Evolutionary conservation across 805 yeast genomes (phyloP), one percentile per base, ranked within the genome.

Genomic region (Saturnispora zaruensis): DNA sequence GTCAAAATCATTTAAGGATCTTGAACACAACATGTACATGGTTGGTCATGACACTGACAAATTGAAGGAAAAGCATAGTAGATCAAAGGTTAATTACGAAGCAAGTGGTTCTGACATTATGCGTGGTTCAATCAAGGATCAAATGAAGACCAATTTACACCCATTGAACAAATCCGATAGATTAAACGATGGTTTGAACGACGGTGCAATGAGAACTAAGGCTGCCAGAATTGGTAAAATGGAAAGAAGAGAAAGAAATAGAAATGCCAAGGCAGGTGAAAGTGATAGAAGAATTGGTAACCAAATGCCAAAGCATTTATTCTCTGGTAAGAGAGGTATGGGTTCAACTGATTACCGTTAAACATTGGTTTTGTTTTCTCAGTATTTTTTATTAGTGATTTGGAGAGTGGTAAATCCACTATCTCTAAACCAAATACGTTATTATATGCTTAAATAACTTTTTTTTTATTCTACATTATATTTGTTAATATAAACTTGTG

Each of bases 271-370:
- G 70, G 85, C 81, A 57, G 96, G 98, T 74, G 99, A 93, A 74
- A 85, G 87, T 64, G 99, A 93, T 72, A 83, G 98, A 70, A 96
- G 88, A 67, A 74, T 80, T 51, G 78, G 89, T 49, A 93, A 86
- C 47, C 73, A 87, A 54, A 69, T 87, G 72, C 96, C 97, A 56
- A 91, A 90, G 75, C 99, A 93, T 72, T 76, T 93, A 77, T 86
- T 84, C 75, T 73, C 88, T 61, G 99, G 99, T 72, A 93, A 93
- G 78, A 82, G 99, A 73, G 95, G 97, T 75, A 81, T 80, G 62
- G 97, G 97, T 68, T 84, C 84, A 68, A 82, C 88, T 56, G 96
- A 88, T 68, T 79, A 86, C 72, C 91, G 98, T 76, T 58, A 51
- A 48, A 4, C 24, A 25, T 7, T 28, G 21, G 16, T 6, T 18